These are phyloP conservation scores for Quercus phellos DNA, from an alignment of 331 rosid genomes.

Conservation along the genomic window DNA sequence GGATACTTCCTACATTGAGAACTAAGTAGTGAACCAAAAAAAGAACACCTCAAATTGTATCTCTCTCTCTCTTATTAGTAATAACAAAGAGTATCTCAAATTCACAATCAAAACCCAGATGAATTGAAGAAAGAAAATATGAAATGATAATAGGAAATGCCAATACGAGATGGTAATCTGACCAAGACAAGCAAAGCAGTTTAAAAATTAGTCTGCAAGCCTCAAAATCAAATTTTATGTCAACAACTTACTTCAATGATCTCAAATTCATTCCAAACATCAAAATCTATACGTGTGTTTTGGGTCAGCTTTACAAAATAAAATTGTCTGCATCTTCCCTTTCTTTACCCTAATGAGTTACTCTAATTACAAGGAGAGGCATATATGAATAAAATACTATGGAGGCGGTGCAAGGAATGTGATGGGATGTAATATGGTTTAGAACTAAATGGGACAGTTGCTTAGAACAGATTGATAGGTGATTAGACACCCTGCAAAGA, in stretches of 20 bases:
- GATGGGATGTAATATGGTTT: no score
- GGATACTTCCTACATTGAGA: background rate
- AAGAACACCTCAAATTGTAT: background rate
- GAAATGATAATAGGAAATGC: background rate
- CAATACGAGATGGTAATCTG: background rate
- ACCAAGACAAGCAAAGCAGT: background rate
- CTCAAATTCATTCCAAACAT: background rate
- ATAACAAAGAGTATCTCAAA: background rate
- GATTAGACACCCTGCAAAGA: no score
- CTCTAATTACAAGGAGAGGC: background rate
- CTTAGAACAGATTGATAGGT: no score
- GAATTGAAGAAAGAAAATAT: background rate
- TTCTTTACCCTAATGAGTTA: background rate
- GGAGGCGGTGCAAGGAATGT: no score
- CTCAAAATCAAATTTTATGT: background rate
- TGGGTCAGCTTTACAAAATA: background rate
- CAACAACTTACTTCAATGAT: background rate
- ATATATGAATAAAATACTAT: background rate
- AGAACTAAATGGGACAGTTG: no score
- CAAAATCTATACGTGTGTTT: background rate
- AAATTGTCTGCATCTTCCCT: background rate
- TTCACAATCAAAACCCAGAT: conserved; percentile 14
- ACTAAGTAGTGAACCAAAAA: background rate
- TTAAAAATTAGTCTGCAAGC: background rate
- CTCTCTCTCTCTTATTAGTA: no score